These are phyloP conservation scores for Nemania serpens DNA, from an alignment of 2,329 filamentous ascomycete genomes.

Conservation along the genomic window DNA sequence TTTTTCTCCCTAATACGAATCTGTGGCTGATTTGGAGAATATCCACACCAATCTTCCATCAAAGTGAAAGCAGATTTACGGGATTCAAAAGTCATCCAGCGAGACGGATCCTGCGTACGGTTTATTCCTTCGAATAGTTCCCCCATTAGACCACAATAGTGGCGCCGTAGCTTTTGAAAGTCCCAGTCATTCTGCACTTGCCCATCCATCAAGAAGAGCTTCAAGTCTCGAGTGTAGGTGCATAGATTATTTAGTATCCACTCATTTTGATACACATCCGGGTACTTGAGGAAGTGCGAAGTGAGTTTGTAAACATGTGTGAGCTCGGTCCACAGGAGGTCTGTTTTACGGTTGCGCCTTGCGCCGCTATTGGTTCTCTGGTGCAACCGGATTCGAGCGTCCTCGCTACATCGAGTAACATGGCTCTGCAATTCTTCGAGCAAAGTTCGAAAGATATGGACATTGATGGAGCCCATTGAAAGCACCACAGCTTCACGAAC, in stretches of 20 bases:
- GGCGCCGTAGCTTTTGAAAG: conserved; percentile 86
- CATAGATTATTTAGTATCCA: conserved; percentile 90
- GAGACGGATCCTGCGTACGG: conserved; percentile 77
- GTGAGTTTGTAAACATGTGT: conserved; percentile 96
- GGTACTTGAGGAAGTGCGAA: conserved; percentile 80
- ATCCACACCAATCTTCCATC: conserved; percentile 99
- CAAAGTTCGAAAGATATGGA: conserved; percentile 88
- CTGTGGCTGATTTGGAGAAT: conserved; percentile 86
- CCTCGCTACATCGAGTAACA: conserved; percentile 83
- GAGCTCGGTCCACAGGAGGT: conserved; percentile 87
- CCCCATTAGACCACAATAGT: conserved; percentile 94
- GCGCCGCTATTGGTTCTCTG: conserved; percentile 84
- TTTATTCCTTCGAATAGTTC: conserved; percentile 92
- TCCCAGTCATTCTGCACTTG: conserved; percentile 95
- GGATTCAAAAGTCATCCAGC: conserved; percentile 98
- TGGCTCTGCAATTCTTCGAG: conserved; percentile 89
- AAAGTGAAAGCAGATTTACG: conserved; percentile 92
- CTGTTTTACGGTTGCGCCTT: conserved; percentile 79
- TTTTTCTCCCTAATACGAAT: conserved; percentile 82
- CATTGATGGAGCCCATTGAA: conserved; percentile 92
- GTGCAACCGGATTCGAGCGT: conserved; percentile 84
- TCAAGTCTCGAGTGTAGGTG: conserved; percentile 87
- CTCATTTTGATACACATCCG: conserved; percentile 81
- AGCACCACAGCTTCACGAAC: conserved; percentile 90
- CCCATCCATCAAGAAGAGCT: conserved; percentile 91